Conservation (phyloP, 345 rosid genomes). For the Cardiospermum halicacabum region DNA sequence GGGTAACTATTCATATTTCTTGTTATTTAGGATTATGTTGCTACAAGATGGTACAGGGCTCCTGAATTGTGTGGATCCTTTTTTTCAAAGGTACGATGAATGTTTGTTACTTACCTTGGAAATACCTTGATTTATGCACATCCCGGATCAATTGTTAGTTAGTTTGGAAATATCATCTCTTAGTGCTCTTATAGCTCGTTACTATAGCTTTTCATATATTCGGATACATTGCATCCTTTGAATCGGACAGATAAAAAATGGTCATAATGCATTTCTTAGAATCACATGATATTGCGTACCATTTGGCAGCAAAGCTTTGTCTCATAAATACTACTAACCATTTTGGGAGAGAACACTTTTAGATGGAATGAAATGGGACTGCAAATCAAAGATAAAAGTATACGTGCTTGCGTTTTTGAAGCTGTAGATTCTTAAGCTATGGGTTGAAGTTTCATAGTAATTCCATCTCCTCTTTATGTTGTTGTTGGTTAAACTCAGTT, state of each 20-base stretch:
- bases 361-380: background rate
- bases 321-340: background rate
- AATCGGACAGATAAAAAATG: background rate
- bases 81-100: constrained; percentile 73
- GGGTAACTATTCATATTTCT: background rate
- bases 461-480: background rate
- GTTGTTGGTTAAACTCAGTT: background rate
- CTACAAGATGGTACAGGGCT: constrained; percentile 95
- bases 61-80: constrained; percentile 98
- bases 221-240: background rate
- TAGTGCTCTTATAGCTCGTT: background rate
- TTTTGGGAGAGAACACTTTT: background rate
- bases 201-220: background rate
- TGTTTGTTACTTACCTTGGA: constrained; percentile 20
- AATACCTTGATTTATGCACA: constrained; percentile 21
- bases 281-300: background rate
- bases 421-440: background rate
- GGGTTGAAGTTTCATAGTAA: background rate
- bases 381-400: background rate
- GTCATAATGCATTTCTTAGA: background rate
- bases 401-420: background rate
- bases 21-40: constrained; percentile 77
- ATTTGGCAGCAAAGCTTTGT: too few relatives aligned
- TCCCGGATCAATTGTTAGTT: constrained; percentile 8
- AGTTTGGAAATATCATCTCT: background rate